Evolutionary conservation across 495 filamentous ascomycete species (phyloP).

Genomic region (Aspergillus nidulans): DNA sequence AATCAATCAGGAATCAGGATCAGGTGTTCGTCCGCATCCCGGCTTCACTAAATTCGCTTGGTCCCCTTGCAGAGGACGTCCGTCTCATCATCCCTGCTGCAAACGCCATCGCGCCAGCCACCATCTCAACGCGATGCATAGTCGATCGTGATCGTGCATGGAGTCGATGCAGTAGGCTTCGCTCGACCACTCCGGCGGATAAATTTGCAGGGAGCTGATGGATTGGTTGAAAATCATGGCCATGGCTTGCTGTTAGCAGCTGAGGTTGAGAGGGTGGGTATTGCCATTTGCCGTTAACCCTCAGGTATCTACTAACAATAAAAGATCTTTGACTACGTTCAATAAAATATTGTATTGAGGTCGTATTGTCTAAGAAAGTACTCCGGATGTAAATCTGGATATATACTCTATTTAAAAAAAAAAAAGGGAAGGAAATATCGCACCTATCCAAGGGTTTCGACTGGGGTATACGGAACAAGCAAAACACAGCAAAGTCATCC

Average conservation of each 20-base stretch:
- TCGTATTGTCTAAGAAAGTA: too few species aligned
- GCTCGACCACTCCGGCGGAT: not conserved
- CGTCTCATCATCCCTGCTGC: not conserved
- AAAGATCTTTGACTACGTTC: too few species aligned
- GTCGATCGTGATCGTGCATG: not conserved
- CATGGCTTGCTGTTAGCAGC: not conserved
- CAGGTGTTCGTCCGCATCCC: constrained; percentile 8
- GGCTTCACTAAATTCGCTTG: too few species aligned
- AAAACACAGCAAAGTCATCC: not conserved
- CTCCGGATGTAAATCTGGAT: not conserved
- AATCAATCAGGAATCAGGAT: not conserved
- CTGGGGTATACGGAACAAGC: constrained; percentile 1
- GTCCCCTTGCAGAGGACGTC: not conserved
- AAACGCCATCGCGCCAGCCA: not conserved
- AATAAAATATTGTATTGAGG: too few species aligned
- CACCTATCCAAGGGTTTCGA: constrained; percentile 7
- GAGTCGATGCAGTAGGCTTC: not conserved
- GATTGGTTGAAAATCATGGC: not conserved
- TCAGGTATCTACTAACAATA: too few species aligned
- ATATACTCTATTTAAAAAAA: not conserved
- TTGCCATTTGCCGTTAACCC: too few species aligned
- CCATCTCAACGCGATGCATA: not conserved
- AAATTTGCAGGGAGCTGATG: not conserved
- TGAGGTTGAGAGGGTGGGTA: not conserved
- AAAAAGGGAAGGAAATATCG: not conserved